phyloP scores from a whole-genome alignment of 352 stramenopile species.

The Globisporangium lucens region DNA sequence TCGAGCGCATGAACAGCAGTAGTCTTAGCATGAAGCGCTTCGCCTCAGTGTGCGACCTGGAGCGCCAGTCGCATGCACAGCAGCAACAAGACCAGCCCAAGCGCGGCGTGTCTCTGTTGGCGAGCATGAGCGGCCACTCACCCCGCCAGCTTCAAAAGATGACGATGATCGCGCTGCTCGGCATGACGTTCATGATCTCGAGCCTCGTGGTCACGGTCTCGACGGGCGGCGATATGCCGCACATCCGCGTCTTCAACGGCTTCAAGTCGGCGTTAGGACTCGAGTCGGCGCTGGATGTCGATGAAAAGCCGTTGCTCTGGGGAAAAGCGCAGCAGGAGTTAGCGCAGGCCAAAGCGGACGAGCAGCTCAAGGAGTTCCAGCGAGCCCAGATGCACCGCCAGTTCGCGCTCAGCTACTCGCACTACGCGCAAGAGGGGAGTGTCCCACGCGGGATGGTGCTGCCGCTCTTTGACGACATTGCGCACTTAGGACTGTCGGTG shows the following conservation, averaged over 20 bases:
- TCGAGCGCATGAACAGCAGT: neutral
- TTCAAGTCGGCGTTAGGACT: slow-evolving; percentile 11
- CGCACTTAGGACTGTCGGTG: slow-evolving; percentile 51
- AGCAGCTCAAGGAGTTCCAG: neutral
- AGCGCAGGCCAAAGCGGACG: neutral
- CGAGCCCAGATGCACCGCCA: slow-evolving; percentile 11
- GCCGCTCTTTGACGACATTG: slow-evolving; percentile 63
- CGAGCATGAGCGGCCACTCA: neutral
- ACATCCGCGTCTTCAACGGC: slow-evolving; percentile 6
- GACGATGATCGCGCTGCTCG: slow-evolving; percentile 3
- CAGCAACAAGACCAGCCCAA: neutral
- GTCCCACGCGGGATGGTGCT: slow-evolving; percentile 50
- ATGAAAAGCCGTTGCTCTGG: neutral
- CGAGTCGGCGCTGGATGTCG: slow-evolving; percentile 6
- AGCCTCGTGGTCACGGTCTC: slow-evolving; percentile 13
- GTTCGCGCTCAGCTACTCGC: slow-evolving; percentile 15
- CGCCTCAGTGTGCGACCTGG: slow-evolving; percentile 14
- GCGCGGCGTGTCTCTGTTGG: neutral
- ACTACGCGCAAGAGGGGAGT: slow-evolving; percentile 25
- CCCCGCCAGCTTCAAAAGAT: slow-evolving; percentile 9
- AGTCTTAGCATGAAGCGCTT: slow-evolving; percentile 13
- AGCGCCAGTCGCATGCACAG: slow-evolving; percentile 10
- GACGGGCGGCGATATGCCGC: neutral
- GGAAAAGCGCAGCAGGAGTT: neutral
- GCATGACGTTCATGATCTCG: slow-evolving; percentile 9